Evolutionary conservation across 257 asterid genomes (phyloP), one percentile per base, ranked within the genome.

Genomic region (Handroanthus guayacan): DNA sequence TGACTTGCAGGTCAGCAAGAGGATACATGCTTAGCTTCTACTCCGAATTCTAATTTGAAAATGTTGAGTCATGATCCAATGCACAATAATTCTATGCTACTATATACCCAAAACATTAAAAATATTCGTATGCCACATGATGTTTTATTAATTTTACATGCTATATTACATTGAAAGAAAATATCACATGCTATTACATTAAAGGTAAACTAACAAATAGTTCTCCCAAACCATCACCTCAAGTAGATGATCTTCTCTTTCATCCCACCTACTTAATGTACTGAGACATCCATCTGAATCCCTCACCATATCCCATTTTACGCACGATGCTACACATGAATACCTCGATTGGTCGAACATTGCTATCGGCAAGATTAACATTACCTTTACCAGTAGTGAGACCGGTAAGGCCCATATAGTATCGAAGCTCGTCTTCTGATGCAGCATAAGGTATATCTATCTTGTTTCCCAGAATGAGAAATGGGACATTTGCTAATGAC

Each of bases 241-340:
- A n/a, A 13, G 17, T 18, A 43, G 43, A 64, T n/a, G 8, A 63
- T 16, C 20, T 34, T 6, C 62, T 44, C 38, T 62, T 55, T 16
- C 12, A 12, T 8, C 13, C 7, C 44, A 38, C 55, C 83, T 72
- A 85, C 73, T 78, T 72, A 62, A 87, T 82, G 69, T 78, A 82
- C 61, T 82, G 87, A 18, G 89, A 84, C 75, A 84, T 5, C 91
- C 91, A 84, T 69, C 69, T 74, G 75, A 87, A 87, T 62, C 89
- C 91, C 48, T 87, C 89, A 5, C 91, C 89, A n/a, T 84, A 87
- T 45, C 91, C 89, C 91, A 84, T 87, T 70, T 84, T 84, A 36
- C 84, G 85, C 50, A 87, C 91, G 34, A 87, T 81, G 84, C 91
- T 84, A 67, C 91, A 87, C 89, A 87, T 82, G 75, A 87, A 84